Evolutionary conservation across 768 basidiomycete species (phyloP), one percentile per base, ranked within the genome.

Genomic region (Neoboletus brunneissimus): DNA sequence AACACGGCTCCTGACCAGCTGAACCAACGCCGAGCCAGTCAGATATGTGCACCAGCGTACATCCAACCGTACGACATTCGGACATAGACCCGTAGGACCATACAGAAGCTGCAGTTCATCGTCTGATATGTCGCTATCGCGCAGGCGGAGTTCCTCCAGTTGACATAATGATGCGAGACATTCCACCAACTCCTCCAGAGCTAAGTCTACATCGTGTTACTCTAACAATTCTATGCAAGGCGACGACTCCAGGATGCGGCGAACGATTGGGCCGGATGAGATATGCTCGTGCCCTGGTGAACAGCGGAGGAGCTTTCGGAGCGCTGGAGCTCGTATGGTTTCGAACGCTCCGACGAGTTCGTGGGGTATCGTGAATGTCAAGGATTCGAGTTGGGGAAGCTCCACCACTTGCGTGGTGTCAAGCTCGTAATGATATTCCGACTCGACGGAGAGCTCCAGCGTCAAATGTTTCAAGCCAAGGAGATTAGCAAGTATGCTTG

Each of bases 41-140:
- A 87, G 64, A 53, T 82, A 77, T 12, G 78, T 75, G 61, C 84
- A 86, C 84, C 82, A 86, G 27, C 82, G 77, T 48, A 86, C 67
- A 64, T 86, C 82, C 49, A 87, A 65, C 46, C 71, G 71, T 42
- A 66, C 64, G 42, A 86, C 77, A 51, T 63, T 67, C 25, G 79
- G 83, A 56, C 82, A 86, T 15, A 76, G 61, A 13, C 75, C 77
- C 7, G 53, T 61, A 15, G 73, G 72, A 3, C 77, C 77, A 42
- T 69, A 62, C 42, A 84, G 63, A 31, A 68, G 59, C 31, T 64
- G 57, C 11, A 85, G 55, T 22, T 77, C 73, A 18, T 69, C 65
- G 62, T 84, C 80, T 31, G 79, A 68, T 55, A 87, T 79, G 44
- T 84, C 83, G 55, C 80, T 81, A 60, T 83, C 81, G 63, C 85